Base-by-base conservation (phyloP, 2,329 filamentous ascomycete species). In the Cadophora sp. region DNA sequence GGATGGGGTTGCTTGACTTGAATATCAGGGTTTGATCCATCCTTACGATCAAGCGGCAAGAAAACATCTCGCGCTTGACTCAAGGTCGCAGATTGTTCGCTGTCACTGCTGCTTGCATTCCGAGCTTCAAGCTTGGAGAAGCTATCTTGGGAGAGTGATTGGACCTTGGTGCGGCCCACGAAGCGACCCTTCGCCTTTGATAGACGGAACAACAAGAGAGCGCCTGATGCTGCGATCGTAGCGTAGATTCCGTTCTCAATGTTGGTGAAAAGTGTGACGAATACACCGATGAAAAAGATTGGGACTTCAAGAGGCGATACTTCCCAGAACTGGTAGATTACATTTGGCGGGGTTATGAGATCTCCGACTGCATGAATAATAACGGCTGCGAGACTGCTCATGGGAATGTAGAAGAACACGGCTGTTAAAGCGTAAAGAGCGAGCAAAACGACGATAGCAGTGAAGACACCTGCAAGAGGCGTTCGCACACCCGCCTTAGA, bases 301-400 rank as follows among this genome's bases (percentile, higher is more conserved):
- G 96, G 74, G 0, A 96, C 92, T 77, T 99, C 96, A 1, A 97
- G 77, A 0, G 96, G 96, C 0, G 93, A 96, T 5, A 97, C 92
- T 50, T 89, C 87, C 95, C 95, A 99, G 81, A 98, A 99, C 74
- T 96, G 91, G 79, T 97, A 97, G 14, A 98, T 86, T 0, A 91
- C 94, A 77, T 97, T 94, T 6, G 95, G 95, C 0, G 93, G 89
- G 0, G 94, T 97, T 77, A 98, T 92, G 65, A 99, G 81, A 77
- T 98, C 95, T 67, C 92, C 92, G 2, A 98, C 95, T 1, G 96
- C 96, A 77, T 98, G 95, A 70, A 98, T 97, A 72, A 98, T 97
- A 76, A 98, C 93, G 27, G 89, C 96, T 0, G 94, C 85, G 1
- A 98, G 86, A 3, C 89, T 85, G 5, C 94, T 88, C 68, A 85